Percentiles rank a stretch among this genome's conserved stretches.
Conservation (phyloP, 768 basidiomycete genomes). For the Boletus rex-veris region DNA sequence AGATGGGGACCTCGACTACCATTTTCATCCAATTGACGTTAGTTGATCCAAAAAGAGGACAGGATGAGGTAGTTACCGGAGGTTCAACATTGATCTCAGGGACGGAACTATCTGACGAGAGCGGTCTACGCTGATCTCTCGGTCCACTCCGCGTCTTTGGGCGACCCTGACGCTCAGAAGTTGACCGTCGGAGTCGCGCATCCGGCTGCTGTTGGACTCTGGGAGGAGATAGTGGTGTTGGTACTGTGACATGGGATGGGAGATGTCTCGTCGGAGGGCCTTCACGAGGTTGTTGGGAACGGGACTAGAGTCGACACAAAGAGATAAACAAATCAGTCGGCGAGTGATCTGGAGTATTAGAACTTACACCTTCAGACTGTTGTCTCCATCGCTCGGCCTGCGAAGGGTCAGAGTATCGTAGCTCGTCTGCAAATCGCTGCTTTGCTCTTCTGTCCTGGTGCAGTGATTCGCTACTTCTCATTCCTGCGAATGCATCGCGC, state of each 20-base stretch:
- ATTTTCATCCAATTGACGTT: conserved; percentile 8
- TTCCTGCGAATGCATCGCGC: conserved; percentile 9
- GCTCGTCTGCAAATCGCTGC: conserved; percentile 33
- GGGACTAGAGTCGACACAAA: conserved; percentile 13
- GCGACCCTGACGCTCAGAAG: conserved; percentile 25
- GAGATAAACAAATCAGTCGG: background rate
- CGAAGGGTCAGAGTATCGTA: conserved; percentile 34
- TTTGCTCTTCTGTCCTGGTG: conserved; percentile 20
- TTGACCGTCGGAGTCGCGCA: conserved; percentile 8
- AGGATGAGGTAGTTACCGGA: conserved; percentile 22
- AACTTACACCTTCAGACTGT: conserved; percentile 19
- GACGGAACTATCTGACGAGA: conserved; percentile 34
- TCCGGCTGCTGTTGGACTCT: conserved; percentile 11
- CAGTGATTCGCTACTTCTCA: conserved; percentile 16
- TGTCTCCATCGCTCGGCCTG: conserved; percentile 32
- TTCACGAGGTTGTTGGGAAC: conserved; percentile 14
- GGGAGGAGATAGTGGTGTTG: conserved; percentile 28
- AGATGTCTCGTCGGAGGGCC: conserved; percentile 12
- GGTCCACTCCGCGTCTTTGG: conserved; percentile 13
- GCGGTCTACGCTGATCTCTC: conserved; percentile 20
- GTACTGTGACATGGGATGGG: conserved; percentile 21
- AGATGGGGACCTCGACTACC: conserved; percentile 31
- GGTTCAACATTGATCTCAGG: conserved; percentile 33
- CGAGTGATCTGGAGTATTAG: background rate
- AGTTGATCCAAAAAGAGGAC: conserved; percentile 11